Evolutionary conservation across 1,284 basidiomycete species (phyloP).

Genomic region (Hemileia vastatrix): DNA sequence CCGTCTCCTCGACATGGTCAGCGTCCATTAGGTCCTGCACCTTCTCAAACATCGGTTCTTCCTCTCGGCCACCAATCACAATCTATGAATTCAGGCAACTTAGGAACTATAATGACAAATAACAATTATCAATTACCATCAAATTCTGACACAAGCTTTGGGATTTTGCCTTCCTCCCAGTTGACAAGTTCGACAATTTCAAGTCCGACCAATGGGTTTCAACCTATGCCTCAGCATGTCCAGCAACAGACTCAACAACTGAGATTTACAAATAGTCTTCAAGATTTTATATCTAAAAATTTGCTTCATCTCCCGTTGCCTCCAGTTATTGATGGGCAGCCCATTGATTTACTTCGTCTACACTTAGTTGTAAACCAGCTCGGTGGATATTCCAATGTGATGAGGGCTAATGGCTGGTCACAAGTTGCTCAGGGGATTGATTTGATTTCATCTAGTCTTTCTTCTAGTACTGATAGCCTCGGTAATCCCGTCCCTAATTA

Average conservation of each 20-base stretch:
- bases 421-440: constrained; percentile 12
- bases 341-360: constrained; percentile 9
- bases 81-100: too few species aligned
- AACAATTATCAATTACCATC: too few species aligned
- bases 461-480: constrained; percentile 6
- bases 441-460: not conserved
- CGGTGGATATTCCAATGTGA: constrained; percentile 4
- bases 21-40: not conserved
- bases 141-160: too few species aligned
- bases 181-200: too few species aligned
- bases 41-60: not conserved
- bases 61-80: not conserved
- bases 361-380: not conserved
- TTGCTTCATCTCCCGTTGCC: constrained; percentile 9
- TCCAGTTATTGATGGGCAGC: constrained; percentile 11
- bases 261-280: constrained; percentile 7
- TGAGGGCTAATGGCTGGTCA: constrained; percentile 1
- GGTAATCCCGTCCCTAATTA: not conserved
- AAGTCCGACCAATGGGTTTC: too few species aligned
- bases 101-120: too few species aligned
- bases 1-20: not conserved
- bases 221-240: too few species aligned
- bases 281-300: constrained; percentile 9
- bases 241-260: constrained; percentile 1
- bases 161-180: too few species aligned